phyloP scores from a whole-genome alignment of 2,329 filamentous ascomycete genomes.

The Fusarium foetens region DNA sequence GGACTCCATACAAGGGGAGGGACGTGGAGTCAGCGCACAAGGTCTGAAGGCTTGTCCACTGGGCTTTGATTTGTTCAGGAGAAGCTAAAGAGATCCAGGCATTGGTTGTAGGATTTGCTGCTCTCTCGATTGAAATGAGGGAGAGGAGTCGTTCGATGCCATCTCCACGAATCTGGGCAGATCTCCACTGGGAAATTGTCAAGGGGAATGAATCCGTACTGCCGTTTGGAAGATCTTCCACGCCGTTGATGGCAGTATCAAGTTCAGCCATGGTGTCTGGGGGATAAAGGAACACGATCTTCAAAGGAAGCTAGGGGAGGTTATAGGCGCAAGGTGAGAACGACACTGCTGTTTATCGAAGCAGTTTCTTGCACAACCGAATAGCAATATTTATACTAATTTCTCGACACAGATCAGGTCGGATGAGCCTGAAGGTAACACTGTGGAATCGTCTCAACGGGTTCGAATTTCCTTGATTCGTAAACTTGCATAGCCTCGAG shows the following conservation, averaged over 20 bases:
- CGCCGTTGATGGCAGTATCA: neutral
- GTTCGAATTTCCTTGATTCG: neutral
- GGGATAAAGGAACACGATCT: neutral
- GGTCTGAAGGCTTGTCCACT: slow-evolving; percentile 31
- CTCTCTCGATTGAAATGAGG: slow-evolving; percentile 38
- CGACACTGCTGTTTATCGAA: neutral
- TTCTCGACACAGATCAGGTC: neutral
- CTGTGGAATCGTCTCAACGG: neutral
- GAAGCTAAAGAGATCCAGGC: slow-evolving; percentile 49
- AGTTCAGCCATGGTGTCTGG: neutral
- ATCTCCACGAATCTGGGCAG: slow-evolving; percentile 37
- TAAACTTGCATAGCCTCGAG: slow-evolving; percentile 17
- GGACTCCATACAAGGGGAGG: slow-evolving; percentile 65
- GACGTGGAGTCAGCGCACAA: neutral
- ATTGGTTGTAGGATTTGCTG: slow-evolving; percentile 36
- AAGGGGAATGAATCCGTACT: neutral
- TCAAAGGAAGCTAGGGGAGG: no score
- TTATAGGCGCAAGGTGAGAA: neutral
- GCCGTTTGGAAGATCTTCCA: neutral
- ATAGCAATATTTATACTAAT: neutral
- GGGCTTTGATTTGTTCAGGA: slow-evolving; percentile 38
- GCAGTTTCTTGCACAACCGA: neutral
- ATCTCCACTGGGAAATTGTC: slow-evolving; percentile 43
- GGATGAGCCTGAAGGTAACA: slow-evolving; percentile 7
- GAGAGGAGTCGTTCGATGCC: slow-evolving; percentile 45